Evolutionary conservation across 148 eudicot genomes (phyloP), one percentile per base, ranked within the genome.

Genomic region (Hydrangea macrophylla): DNA sequence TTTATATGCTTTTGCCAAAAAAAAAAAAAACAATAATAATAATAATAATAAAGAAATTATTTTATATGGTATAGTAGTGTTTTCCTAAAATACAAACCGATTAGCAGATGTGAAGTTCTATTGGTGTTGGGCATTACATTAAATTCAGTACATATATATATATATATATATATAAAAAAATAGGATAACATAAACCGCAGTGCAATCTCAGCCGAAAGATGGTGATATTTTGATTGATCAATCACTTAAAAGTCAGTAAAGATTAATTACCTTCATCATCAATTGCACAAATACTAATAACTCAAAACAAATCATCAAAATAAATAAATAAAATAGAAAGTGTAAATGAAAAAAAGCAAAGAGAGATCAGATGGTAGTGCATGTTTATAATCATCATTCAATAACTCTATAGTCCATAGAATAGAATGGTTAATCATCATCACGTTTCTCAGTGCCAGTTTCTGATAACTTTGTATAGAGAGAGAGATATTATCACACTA

Each of bases 361-460:
- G 64, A 58, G 57, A 60, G 76, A 58, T 65, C 76, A 73, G 76
- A 73, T 73, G 70, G 76, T 73, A 73, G 76, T 73, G 76, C 76
- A 73, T 73, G 76, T 50, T 53, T 24, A 10, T 27, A 27, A 58
- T 65, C 70, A 65, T 65, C 65, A 65, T 58, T 22, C 37, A 39
- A 32, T 42, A 5, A n/a, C n/a, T n/a, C n/a, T n/a, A n/a, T n/a
- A n/a, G n/a, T 35, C 3, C 58, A 2, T 70, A 73, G 70, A 65
- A 23, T 33, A 48, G 6, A 65, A 31, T 73, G 76, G 76, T 40
- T 73, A 44, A 30, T 23, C 45, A 65, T 73, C 76, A 73, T 73
- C 76, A 65, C 50, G 4, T 28, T 70, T 65, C 64, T 65, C 48
- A 18, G 31, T 31, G 44, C 18, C 30, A 0, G 9, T 26, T 1